These are phyloP conservation scores for Coniella vitis DNA, from an alignment of 2,329 filamentous ascomycete genomes.

Conservation along the genomic window DNA sequence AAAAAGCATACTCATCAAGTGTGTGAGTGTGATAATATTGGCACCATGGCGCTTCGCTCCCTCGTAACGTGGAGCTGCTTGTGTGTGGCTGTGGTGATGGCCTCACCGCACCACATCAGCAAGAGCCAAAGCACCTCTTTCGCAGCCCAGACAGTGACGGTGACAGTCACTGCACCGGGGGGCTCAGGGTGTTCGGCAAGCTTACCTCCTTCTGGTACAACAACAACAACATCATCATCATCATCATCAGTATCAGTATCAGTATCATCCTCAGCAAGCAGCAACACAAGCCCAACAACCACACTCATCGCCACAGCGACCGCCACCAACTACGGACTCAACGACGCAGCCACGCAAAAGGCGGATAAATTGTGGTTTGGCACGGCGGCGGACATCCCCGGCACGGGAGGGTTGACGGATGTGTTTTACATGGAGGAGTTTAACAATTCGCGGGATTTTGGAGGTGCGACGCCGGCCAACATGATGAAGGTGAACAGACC, in stretches of 20 bases:
- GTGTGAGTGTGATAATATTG: too few species aligned
- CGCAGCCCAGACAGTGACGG: neutral
- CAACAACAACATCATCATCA: neutral
- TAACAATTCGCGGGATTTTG: conserved; percentile 2
- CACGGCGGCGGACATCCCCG: conserved; percentile 1
- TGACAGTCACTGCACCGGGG: neutral
- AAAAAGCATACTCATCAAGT: too few species aligned
- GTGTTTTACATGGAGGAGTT: neutral
- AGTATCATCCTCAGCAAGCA: neutral
- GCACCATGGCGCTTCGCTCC: neutral
- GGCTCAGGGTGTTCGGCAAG: neutral
- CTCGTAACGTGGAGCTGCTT: neutral
- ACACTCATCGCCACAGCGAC: neutral
- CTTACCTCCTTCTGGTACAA: neutral
- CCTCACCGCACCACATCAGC: neutral
- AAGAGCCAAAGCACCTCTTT: neutral
- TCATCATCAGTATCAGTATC: neutral
- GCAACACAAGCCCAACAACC: neutral
- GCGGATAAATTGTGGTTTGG: conserved; percentile 3
- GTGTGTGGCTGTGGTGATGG: neutral
- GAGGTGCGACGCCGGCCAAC: conserved; percentile 1
- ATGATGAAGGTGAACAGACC: conserved; percentile 9
- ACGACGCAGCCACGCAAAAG: conserved; percentile 2
- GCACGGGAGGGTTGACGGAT: neutral
- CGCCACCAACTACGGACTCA: neutral